Base-by-base conservation (phyloP, 1,284 basidiomycete species). In the Ganoderma resinaceum region DNA sequence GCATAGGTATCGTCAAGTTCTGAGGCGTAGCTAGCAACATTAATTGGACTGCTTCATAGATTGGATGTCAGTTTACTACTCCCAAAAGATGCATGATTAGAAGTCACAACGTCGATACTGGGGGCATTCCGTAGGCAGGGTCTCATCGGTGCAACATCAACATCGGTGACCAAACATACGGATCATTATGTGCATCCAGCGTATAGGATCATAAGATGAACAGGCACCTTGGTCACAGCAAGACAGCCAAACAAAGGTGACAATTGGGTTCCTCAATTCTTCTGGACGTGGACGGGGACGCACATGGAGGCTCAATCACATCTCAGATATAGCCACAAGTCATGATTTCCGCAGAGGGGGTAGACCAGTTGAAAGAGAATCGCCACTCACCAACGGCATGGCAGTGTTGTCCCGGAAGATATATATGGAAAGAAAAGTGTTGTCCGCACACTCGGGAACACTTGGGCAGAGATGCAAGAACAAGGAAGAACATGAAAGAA, bases 41-140 rank as follows among this genome's bases (percentile, higher is more conserved):
- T 86, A 67, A 80, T 83, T 11, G 88, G 87, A 74, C 89, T 89
- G 60, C 68, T 65, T 65, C 35, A 62, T 31, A 42, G 20, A 23
- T 64, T 31, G 38, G 58, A 61, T 49, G 31, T 37, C 37, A 62
- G 31, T 31, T 57, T 26, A 26, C 3, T 8, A n/a, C 26, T 29
- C n/a, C 35, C 7, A 14, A 43, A 49, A 42, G 9, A 20, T 14
- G 1, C 3, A 12, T 9, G 9, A 14, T 49, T 23, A 7, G 11
- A 49, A 49, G 46, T 26, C 23, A 49, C 26, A 49, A 49, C 11
- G 46, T 26, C 46, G 23, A 49, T 12, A 49, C 46, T 49, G 23
- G 23, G 43, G 43, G 37, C 37, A 11, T 38, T 38, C 37, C 5
- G 37, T 38, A 12, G 37, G 11, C 18, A 42, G 16, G 16, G 40